Percentiles rank a stretch among this genome's conserved stretches.
Conservation (phyloP, 2,329 filamentous ascomycete genomes). For the Waltergamsia citrina region DNA sequence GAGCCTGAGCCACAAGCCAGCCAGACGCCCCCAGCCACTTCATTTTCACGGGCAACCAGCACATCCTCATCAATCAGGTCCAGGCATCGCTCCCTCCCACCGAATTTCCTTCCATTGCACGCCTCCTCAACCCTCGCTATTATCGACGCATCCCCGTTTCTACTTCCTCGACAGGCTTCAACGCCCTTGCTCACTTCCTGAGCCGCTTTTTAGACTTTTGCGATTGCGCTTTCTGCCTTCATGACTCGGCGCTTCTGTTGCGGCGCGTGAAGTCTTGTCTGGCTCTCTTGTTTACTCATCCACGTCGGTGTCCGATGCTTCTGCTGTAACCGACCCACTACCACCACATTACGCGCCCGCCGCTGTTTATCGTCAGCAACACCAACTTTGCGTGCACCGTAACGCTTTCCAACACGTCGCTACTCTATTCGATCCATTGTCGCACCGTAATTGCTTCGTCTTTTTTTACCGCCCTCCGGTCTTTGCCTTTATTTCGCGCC, state of each 20-base stretch:
- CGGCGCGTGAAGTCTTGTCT: background rate
- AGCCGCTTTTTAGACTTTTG: background rate
- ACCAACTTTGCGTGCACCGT: background rate
- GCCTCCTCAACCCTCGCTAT: constrained; percentile 12
- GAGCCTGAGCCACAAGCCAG: background rate
- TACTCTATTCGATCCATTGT: background rate
- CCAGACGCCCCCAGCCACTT: constrained; percentile 24
- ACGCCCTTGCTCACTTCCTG: background rate
- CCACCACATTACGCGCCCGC: constrained; percentile 2
- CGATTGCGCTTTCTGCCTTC: background rate
- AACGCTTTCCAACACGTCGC: background rate
- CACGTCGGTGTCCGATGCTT: background rate
- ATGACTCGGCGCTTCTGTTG: background rate
- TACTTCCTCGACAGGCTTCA: constrained; percentile 6
- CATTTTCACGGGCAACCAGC: constrained; percentile 19
- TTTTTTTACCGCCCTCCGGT: background rate
- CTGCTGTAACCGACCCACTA: background rate
- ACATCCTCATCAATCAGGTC: constrained; percentile 11
- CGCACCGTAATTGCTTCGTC: background rate
- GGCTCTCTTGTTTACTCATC: background rate
- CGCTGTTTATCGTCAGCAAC: background rate
- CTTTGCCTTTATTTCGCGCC: background rate
- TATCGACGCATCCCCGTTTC: constrained; percentile 7
- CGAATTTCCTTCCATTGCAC: constrained; percentile 6
- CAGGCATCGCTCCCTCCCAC: constrained; percentile 13